Evolutionary conservation across 441 rosid species (phyloP), one percentile per base, ranked within the genome.

Genomic region (Eruca vesicaria): DNA sequence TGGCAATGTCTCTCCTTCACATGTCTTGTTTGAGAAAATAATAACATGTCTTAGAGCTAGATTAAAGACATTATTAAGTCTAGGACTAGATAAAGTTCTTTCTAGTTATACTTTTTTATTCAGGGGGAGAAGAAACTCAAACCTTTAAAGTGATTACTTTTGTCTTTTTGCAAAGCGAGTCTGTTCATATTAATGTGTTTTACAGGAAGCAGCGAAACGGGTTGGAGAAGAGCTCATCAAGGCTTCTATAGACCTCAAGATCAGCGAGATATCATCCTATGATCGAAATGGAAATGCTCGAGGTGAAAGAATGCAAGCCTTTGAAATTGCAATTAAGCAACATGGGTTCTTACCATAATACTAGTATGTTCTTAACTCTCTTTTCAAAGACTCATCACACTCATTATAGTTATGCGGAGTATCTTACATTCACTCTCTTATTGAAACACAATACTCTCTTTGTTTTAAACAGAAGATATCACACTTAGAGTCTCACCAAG

Each of bases 191-290:
- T 31, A 35, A 52, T 48, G 64, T 65, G 41, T 48, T 29, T 19
- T 43, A 0, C 83, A 91, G 97, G 97, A 91, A 82, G 96, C 90
- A 20, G 94, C 98, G 7, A 76, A 77, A 75, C 84, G 87, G 43
- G 85, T 94, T 3, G 97, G 97, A 14, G 96, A 92, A 80, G 95
- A 86, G 83, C 90, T 94, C 38, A 78, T 92, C 66, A 84, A 87
- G 75, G 88, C 88, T 38, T 89, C 93, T 21, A 58, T 81, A 32
- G 84, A 86, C 62, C 91, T 84, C 63, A 75, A 87, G 77, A 86
- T 95, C 14, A 76, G 81, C 15, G 99, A 95, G 76, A 83, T 92
- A 59, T 90, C 98, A 29, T 80, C 83, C 29, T 90, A 95, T 58
- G 97, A 92, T 81, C 82, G 89, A 79, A 90, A 89, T 75, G 94